A percentile compares a stretch with the other conserved stretches of the same genome.
Conservation (phyloP, 495 filamentous ascomycete genomes). For the Immersiella caudata region DNA sequence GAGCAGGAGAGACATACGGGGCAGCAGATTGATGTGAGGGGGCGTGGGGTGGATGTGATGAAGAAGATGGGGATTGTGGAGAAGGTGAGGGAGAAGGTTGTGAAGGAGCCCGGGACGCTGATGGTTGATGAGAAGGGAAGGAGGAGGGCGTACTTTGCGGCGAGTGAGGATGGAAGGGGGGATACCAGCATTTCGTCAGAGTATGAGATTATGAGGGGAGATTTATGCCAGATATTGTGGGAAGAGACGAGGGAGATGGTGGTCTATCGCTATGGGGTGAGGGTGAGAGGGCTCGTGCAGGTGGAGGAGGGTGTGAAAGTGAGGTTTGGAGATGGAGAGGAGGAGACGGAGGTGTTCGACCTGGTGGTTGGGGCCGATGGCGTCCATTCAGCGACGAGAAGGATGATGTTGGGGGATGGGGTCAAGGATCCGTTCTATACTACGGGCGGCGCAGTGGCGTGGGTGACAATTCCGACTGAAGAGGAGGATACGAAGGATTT, state of each 20-base stretch:
- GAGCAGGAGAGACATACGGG: background rate
- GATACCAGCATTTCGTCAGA: constrained; percentile 1
- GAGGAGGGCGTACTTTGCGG: background rate
- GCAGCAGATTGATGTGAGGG: constrained; percentile 1
- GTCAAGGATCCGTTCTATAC: background rate
- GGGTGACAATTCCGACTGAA: constrained; percentile 4
- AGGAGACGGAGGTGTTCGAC: background rate
- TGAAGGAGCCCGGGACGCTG: constrained; percentile 1
- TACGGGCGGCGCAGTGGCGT: background rate
- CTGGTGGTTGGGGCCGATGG: constrained; percentile 3
- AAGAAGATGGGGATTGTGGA: background rate
- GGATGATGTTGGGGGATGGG: background rate
- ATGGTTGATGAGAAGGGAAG: background rate
- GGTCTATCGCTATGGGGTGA: background rate
- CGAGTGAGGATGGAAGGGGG: background rate
- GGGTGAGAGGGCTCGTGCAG: background rate
- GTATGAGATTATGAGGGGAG: constrained; percentile 10
- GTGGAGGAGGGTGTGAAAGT: background rate
- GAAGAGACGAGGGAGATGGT: background rate
- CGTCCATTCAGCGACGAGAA: background rate
- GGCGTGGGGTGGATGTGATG: background rate
- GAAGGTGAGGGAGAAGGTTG: background rate
- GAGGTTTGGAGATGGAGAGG: constrained; percentile 33
- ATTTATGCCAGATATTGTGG: background rate
- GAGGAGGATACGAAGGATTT: constrained; percentile 9